Evolutionary conservation across 345 rosid species (phyloP).

Genomic region (Triadica sebifera): DNA sequence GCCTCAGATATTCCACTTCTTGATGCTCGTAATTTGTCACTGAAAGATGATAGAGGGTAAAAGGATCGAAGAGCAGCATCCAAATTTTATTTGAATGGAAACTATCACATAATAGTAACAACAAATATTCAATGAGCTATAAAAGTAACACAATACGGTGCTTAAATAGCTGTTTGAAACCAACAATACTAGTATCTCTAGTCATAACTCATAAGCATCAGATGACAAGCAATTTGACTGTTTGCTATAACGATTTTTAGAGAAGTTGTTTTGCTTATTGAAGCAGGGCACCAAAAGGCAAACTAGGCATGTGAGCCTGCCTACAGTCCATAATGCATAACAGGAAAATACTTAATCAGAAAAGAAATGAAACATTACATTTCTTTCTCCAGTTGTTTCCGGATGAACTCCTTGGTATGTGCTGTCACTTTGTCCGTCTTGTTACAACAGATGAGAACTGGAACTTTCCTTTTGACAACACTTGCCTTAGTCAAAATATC

Average conservation of each 20-base stretch:
- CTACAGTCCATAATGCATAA: slow-evolving; percentile 9
- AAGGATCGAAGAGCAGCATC: neutral
- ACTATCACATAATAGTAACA: neutral
- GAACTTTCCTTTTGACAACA: slow-evolving; percentile 73
- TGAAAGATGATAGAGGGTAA: slow-evolving; percentile 28
- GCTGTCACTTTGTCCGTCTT: slow-evolving; percentile 94
- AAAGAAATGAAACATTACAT: slow-evolving; percentile 41
- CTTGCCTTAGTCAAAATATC: slow-evolving; percentile 79
- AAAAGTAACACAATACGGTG: neutral
- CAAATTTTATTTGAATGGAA: neutral
- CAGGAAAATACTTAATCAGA: slow-evolving; percentile 1
- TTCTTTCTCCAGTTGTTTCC: slow-evolving; percentile 92
- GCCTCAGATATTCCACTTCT: slow-evolving; percentile 74
- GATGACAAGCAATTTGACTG: neutral
- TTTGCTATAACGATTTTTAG: neutral
- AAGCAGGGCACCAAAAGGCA: neutral
- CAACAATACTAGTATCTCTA: neutral
- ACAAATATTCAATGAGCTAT: neutral
- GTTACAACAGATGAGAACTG: slow-evolving; percentile 81
- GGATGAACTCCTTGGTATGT: slow-evolving; percentile 84
- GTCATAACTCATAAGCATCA: neutral
- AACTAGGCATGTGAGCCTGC: neutral
- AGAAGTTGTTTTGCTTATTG: neutral
- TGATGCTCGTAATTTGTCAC: slow-evolving; percentile 63
- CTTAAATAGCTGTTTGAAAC: neutral